A percentile compares a stretch with the other conserved stretches of the same genome.
phyloP scores from a whole-genome alignment of 805 yeast genomes.

The Nadsonia fulvescens region DNA sequence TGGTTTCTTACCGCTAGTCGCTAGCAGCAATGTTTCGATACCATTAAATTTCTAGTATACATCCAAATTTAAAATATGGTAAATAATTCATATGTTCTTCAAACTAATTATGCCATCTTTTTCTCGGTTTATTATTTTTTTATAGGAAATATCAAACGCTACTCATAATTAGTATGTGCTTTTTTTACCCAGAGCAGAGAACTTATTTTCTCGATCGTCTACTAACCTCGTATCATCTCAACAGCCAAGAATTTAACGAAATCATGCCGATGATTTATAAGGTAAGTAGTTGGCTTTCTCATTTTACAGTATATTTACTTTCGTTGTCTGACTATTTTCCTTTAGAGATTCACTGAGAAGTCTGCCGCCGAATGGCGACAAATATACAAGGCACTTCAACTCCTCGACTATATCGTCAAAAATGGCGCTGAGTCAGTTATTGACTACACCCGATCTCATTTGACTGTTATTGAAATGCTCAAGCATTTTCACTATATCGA shows the following conservation, averaged over 20 bases:
- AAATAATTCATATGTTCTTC: background rate
- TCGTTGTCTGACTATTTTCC: slow-evolving; percentile 25
- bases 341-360: slow-evolving; percentile 87
- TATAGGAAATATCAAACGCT: slow-evolving; percentile 69
- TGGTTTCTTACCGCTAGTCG: background rate
- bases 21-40: too few species aligned
- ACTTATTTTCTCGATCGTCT: too few species aligned
- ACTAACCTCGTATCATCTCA: too few species aligned
- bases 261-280: slow-evolving; percentile 28
- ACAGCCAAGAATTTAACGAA: slow-evolving; percentile 25
- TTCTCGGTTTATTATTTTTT: too few species aligned
- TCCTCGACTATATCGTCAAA: slow-evolving; percentile 77
- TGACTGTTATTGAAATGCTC: slow-evolving; percentile 68
- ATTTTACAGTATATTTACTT: background rate
- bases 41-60: too few species aligned
- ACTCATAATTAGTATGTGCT: slow-evolving; percentile 44
- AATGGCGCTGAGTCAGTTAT: slow-evolving; percentile 91
- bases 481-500: slow-evolving; percentile 89
- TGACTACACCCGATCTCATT: slow-evolving; percentile 79
- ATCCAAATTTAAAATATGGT: too few species aligned
- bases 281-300: too few species aligned
- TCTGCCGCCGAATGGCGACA: slow-evolving; percentile 96
- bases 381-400: slow-evolving; percentile 82
- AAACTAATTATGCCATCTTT: slow-evolving; percentile 1
- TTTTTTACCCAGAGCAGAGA: too few species aligned